Percentiles rank a stretch among this genome's conserved stretches.
These are phyloP conservation scores for Epichloe hybrida DNA, from an alignment of 2,329 filamentous ascomycete genomes.

Conservation along the genomic window DNA sequence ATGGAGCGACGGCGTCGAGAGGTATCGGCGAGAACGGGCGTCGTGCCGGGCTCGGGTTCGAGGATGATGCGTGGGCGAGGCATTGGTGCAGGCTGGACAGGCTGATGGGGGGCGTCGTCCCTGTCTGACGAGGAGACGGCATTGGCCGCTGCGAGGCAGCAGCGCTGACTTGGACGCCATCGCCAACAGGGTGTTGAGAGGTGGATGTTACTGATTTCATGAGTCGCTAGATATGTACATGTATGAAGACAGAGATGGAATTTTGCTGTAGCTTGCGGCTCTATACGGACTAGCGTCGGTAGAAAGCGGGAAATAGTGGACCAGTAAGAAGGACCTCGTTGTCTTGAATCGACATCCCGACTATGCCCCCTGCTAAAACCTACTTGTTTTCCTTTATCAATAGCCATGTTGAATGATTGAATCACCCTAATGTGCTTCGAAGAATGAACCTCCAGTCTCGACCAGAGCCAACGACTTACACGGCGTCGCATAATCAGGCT, in stretches of 20 bases:
- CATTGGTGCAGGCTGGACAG: slow-evolving; percentile 20
- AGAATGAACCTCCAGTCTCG: too few species aligned
- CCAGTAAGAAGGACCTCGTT: neutral
- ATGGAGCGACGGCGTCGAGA: slow-evolving; percentile 16
- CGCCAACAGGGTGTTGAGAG: slow-evolving; percentile 6
- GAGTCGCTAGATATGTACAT: neutral
- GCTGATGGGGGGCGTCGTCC: slow-evolving; percentile 10
- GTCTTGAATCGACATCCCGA: too few species aligned
- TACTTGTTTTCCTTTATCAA: too few species aligned
- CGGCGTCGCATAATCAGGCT: too few species aligned
- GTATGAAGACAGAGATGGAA: neutral
- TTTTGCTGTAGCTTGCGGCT: neutral
- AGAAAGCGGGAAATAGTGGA: neutral
- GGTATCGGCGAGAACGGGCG: slow-evolving; percentile 13
- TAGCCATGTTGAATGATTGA: too few species aligned
- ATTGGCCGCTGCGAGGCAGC: slow-evolving; percentile 15
- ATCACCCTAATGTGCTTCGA: too few species aligned
- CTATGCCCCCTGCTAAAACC: too few species aligned
- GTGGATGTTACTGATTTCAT: neutral
- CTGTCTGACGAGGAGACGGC: slow-evolving; percentile 13
- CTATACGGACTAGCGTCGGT: neutral
- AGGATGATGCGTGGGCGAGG: slow-evolving; percentile 9
- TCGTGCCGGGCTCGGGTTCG: slow-evolving; percentile 9
- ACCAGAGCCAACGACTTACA: too few species aligned
- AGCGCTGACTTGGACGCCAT: slow-evolving; percentile 20